Conservation (phyloP, 2,329 filamentous ascomycete genomes). For the Onygena corvina region DNA sequence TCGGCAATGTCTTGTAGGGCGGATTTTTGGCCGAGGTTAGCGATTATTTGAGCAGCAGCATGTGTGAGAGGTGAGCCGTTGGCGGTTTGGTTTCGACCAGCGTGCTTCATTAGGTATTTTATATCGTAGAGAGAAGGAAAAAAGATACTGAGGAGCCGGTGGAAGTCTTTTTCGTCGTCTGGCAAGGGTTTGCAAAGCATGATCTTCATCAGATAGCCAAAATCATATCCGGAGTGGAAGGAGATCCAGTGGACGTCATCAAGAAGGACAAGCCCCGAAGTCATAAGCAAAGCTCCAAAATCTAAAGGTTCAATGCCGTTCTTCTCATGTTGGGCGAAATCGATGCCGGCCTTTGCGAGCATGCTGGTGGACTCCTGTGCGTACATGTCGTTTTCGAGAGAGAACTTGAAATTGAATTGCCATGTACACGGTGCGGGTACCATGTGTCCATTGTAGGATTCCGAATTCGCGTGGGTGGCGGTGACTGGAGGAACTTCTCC, state of each 20-base stretch:
- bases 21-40: constrained; percentile 78
- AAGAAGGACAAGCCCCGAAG: constrained; percentile 77
- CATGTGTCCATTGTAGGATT: constrained; percentile 41
- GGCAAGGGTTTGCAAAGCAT: constrained; percentile 73
- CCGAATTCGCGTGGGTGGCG: constrained; percentile 42
- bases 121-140: constrained; percentile 93
- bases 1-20: constrained; percentile 90
- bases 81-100: constrained; percentile 56
- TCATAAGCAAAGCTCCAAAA: constrained; percentile 81
- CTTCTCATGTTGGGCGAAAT: constrained; percentile 70
- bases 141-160: constrained; percentile 76
- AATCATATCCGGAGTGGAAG: constrained; percentile 96
- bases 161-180: constrained; percentile 80
- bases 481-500: constrained; percentile 73
- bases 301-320: constrained; percentile 83
- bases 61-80: constrained; percentile 53
- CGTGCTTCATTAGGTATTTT: constrained; percentile 91
- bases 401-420: constrained; percentile 99
- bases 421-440: constrained; percentile 71
- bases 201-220: constrained; percentile 91
- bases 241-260: constrained; percentile 91
- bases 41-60: constrained; percentile 59
- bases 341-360: constrained; percentile 79
- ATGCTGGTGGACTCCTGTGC: constrained; percentile 90
- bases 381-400: constrained; percentile 92